A percentile compares a stretch with the other conserved stretches of the same genome.
These are phyloP conservation scores for Zychaea mexicana DNA, from an alignment of 371 early-diverging fungal genomes.

Conservation along the genomic window DNA sequence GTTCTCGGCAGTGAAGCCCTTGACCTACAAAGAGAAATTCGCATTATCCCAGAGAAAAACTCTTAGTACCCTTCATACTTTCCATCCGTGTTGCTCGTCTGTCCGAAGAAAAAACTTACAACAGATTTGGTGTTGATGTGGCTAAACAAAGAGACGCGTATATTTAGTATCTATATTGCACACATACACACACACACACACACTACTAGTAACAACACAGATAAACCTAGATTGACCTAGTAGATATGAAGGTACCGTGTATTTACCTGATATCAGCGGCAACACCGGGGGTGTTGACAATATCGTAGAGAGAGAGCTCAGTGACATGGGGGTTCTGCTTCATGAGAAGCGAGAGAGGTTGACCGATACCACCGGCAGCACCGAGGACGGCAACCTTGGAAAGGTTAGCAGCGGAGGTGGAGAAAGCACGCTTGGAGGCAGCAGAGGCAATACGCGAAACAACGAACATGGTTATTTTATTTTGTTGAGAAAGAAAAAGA, in stretches of 20 bases:
- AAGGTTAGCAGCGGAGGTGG: slow-evolving; percentile 66
- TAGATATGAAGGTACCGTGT: neutral
- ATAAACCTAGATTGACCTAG: neutral
- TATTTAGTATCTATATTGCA: neutral
- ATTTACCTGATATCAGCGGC: slow-evolving; percentile 86
- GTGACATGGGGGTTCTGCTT: slow-evolving; percentile 84
- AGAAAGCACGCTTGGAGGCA: slow-evolving; percentile 72
- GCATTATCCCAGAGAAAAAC: too few relatives aligned
- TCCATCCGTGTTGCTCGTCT: too few relatives aligned
- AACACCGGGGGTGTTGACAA: slow-evolving; percentile 96
- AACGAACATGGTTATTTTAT: slow-evolving; percentile 38
- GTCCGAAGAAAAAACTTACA: slow-evolving; percentile 58
- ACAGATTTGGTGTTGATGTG: slow-evolving; percentile 94
- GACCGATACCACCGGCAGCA: slow-evolving; percentile 93
- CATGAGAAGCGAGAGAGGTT: slow-evolving; percentile 88
- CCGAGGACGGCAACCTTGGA: slow-evolving; percentile 84
- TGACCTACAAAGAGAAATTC: slow-evolving; percentile 55
- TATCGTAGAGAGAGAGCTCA: slow-evolving; percentile 92
- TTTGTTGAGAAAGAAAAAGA: slow-evolving; percentile 19
- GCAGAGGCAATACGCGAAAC: slow-evolving; percentile 51
- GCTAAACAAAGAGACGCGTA: slow-evolving; percentile 25
- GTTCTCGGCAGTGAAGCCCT: slow-evolving; percentile 87
- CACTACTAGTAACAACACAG: too few relatives aligned
- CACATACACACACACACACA: too few relatives aligned
- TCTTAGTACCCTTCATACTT: too few relatives aligned